Base-by-base conservation (phyloP, 78 protist genomes). In the Tieghemostelium lacteum region DNA sequence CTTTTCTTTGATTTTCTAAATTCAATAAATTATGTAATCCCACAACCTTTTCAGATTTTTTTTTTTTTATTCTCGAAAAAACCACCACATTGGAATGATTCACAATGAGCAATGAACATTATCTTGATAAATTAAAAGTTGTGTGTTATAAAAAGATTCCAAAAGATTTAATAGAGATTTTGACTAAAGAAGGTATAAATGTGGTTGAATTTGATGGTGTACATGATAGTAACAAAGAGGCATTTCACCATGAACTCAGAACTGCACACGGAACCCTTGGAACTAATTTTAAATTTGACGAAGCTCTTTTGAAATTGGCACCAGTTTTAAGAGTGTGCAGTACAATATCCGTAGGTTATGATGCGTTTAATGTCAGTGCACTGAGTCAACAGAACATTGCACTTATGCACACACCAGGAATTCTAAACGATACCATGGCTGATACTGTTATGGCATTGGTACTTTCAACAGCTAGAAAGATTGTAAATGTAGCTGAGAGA, bases 401-500 rank as follows among this genome's bases (percentile, higher is more conserved):
- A 10, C 50, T 92, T 14, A 65, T 64, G 52, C 50, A 92, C 37
- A 77, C 92, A 31, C 87, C 92, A 24, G 20, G 52, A 28, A 75
- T 87, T 1, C 86, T 54, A 6, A 63, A 73, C 26, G 95, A 88
- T 24, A 36, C 93, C 0, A 22, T 22, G 26, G 95, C 95, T 0
- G 93, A 92, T 50, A n/a, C 67, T 26, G 29, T 85, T 12, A 28
- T 85, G 50, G 85, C 71, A 40, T 72, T 92, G 49, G 17, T 92
- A 20, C 8, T 92, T 14, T 4, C 95, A 28, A 10, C 29, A 7
- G 72, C 85, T 0, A 75, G 95, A 60, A 67, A 52, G 7, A 16
- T 76, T 16, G 75, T 31, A 10, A 45, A 36, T 1, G 50, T 40
- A 12, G 78, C 6, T 10, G 28, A 45, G 17, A 34, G n/a, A 4